Base-by-base conservation (phyloP, 768 basidiomycete genomes). In the Termitomyces sp. region DNA sequence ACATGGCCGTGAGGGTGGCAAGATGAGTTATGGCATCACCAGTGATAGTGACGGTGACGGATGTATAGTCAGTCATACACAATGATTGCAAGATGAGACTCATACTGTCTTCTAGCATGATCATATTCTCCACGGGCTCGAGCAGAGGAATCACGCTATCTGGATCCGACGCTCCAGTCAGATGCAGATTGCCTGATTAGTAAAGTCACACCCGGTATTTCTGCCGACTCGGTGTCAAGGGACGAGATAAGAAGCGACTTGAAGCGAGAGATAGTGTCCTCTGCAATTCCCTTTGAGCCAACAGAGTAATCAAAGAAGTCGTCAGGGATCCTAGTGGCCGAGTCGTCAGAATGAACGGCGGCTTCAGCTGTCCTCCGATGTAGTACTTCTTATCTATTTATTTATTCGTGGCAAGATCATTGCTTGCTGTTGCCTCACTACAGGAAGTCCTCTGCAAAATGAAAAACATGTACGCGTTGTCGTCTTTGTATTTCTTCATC, bases 331-430 rank as follows among this genome's bases (percentile, higher is more conserved):
- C 44, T 17, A 29, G 70, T 64, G 7, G 70, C 64, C 12, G 74
- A 70, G 7, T 69, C 65, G 17, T 75, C 60, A 9, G 64, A 54
- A 56, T 85, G 80, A 7, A 82, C 77, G 1, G 82, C 79, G 3
- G 80, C 69, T 68, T 83, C 76, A 1, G 85, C 83, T n/a, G 21
- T 23, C 5, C 11, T 23, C 9, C 21, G 5, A 40, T 19, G 21
- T 19, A 14, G 9, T 41, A 4, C 27, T 3, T 50, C 6, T 2
- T 11, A 3, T 7, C n/a, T 35, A 40, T 38, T n/a, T 29, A 19
- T 37, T 29, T 29, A 29, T 29, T 8, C 9, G 11, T 27, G 3
- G 7, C 9, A 19, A 27, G 5, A 12, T 29, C 25, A 27, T 7
- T 51, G n/a, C 17, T 23, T 51, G 37, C 12, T 51, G 35, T 38